These are phyloP conservation scores for Penstemon eatonii DNA, from an alignment of 257 asterid genomes.

Conservation along the genomic window DNA sequence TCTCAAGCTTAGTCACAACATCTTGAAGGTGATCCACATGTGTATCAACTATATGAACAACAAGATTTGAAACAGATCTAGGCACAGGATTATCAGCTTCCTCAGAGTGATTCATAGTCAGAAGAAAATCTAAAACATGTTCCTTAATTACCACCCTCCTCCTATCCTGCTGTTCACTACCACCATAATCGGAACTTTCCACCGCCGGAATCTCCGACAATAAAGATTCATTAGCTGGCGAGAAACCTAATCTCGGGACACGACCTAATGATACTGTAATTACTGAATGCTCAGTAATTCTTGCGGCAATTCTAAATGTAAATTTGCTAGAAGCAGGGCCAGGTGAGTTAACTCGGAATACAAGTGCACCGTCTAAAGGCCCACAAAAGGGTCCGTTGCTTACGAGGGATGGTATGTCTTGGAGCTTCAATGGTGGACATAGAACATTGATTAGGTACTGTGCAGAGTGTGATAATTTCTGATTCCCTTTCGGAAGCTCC, in stretches of 20 bases:
- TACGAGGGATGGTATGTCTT: slow-evolving; percentile 82
- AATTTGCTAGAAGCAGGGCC: slow-evolving; percentile 88
- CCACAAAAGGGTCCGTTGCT: slow-evolving; percentile 96
- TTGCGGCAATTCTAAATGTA: slow-evolving; percentile 79
- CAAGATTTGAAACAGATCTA: slow-evolving; percentile 75
- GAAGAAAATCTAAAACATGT: slow-evolving; percentile 70
- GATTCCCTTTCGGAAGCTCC: slow-evolving; percentile 89
- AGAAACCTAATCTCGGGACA: slow-evolving; percentile 88
- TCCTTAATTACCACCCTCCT: slow-evolving; percentile 76
- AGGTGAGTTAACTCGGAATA: slow-evolving; percentile 87
- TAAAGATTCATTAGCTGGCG: slow-evolving; percentile 64
- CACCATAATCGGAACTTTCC: slow-evolving; percentile 47
- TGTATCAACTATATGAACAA: slow-evolving; percentile 85
- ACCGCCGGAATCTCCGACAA: slow-evolving; percentile 83
- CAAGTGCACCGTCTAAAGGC: slow-evolving; percentile 92
- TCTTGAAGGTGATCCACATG: slow-evolving; percentile 98
- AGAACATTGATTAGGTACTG: slow-evolving; percentile 78
- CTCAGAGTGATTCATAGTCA: slow-evolving; percentile 94
- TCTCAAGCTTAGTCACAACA: slow-evolving; percentile 83
- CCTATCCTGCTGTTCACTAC: slow-evolving; percentile 42
- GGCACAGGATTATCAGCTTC: slow-evolving; percentile 99
- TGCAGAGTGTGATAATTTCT: slow-evolving; percentile 75
- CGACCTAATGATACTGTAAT: slow-evolving; percentile 93
- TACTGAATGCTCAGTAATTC: slow-evolving; percentile 82
- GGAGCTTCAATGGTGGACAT: slow-evolving; percentile 94